Conservation (phyloP, 805 yeast genomes). For the Saturnispora quitensis region DNA sequence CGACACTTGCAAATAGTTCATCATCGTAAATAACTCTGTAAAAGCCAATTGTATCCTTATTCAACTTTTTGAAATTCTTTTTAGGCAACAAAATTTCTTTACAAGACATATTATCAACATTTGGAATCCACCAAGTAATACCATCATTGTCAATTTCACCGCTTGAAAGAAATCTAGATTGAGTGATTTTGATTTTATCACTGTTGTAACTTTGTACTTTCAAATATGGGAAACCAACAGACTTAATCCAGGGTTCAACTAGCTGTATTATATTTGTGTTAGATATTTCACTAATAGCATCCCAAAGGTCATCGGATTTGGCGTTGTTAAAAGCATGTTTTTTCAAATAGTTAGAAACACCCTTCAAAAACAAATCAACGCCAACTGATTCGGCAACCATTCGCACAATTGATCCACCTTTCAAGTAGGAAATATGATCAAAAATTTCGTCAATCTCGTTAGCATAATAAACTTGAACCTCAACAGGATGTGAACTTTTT, state of each 20-base stretch:
- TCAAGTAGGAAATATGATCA: slow-evolving; percentile 71
- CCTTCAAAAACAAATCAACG: slow-evolving; percentile 56
- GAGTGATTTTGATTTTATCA: slow-evolving; percentile 35
- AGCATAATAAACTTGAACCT: slow-evolving; percentile 72
- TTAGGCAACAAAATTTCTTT: slow-evolving; percentile 16
- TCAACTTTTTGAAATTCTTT: slow-evolving; percentile 33
- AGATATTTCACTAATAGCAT: slow-evolving; percentile 50
- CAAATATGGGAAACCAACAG: slow-evolving; percentile 66
- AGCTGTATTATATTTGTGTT: slow-evolving; percentile 49
- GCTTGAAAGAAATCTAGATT: slow-evolving; percentile 52
- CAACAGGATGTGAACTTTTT: slow-evolving; percentile 67
- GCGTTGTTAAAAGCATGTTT: slow-evolving; percentile 61
- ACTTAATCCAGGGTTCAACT: slow-evolving; percentile 65
- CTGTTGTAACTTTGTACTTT: slow-evolving; percentile 34
- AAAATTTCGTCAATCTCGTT: slow-evolving; percentile 75
- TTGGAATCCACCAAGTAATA: slow-evolving; percentile 52
- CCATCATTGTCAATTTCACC: slow-evolving; percentile 47
- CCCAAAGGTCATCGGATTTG: slow-evolving; percentile 66
- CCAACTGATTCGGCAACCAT: slow-evolving; percentile 72
- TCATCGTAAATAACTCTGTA: slow-evolving; percentile 47
- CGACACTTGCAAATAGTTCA: slow-evolving; percentile 30
- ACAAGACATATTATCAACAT: slow-evolving; percentile 22
- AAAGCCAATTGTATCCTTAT: slow-evolving; percentile 42
- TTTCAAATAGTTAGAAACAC: slow-evolving; percentile 62
- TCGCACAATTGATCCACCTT: slow-evolving; percentile 70